phyloP scores from a whole-genome alignment of 1,139 yeast species.

The Protomyces pachydermus region DNA sequence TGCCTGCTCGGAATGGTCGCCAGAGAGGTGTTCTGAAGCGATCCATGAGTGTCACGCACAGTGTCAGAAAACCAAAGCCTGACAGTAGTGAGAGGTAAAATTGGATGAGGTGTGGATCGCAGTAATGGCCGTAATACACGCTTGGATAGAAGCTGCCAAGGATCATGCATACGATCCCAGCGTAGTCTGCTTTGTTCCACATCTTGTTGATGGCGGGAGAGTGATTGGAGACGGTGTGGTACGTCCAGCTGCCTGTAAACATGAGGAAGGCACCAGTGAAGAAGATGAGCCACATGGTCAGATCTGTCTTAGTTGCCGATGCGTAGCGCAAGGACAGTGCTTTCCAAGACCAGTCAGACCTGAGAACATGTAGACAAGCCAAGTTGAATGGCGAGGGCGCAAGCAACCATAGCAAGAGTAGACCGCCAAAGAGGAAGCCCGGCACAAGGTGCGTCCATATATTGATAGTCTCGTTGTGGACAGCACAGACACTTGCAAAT shows the following conservation, averaged over 20 bases:
- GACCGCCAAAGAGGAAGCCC: conserved; percentile 37
- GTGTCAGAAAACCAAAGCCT: conserved; percentile 57
- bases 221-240: conserved; percentile 74
- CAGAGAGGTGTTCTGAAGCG: conserved; percentile 63
- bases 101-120: conserved; percentile 44
- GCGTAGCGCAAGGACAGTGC: background rate
- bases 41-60: conserved; percentile 59
- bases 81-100: conserved; percentile 51
- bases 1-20: conserved; percentile 69
- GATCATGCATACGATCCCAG: conserved; percentile 76
- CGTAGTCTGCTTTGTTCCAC: conserved; percentile 79
- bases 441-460: conserved; percentile 79
- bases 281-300: conserved; percentile 45
- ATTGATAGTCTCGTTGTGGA: conserved; percentile 83
- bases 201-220: conserved; percentile 55
- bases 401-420: conserved; percentile 15
- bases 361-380: background rate
- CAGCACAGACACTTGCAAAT: conserved; percentile 53
- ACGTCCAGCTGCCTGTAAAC: conserved; percentile 65
- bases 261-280: conserved; percentile 55
- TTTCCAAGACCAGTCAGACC: background rate
- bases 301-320: conserved; percentile 41
- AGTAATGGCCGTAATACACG: conserved; percentile 61
- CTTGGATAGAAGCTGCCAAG: conserved; percentile 70
- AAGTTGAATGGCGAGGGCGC: background rate